Conservation (phyloP, 306 rosid genomes). For the Vigna unguiculata region DNA sequence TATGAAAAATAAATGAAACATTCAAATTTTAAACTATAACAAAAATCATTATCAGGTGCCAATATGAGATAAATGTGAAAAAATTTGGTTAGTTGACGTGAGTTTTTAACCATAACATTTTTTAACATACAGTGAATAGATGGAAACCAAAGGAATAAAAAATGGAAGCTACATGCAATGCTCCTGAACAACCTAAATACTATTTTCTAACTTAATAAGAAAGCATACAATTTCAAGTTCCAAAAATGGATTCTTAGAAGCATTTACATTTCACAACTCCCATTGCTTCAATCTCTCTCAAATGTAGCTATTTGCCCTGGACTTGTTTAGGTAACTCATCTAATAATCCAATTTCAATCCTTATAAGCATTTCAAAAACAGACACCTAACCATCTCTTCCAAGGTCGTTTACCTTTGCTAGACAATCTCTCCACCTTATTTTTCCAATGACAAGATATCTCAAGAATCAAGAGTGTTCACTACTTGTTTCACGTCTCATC, state of each 20-base stretch:
- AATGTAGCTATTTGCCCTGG: conserved; percentile 11
- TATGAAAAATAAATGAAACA: no score
- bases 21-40: no score
- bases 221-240: conserved; percentile 24
- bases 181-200: conserved; percentile 17
- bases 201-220: conserved; percentile 42
- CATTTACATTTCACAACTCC: conserved; percentile 46
- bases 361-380: no score
- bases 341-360: not conserved
- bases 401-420: conserved; percentile 62
- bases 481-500: conserved; percentile 62
- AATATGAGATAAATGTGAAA: no score
- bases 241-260: conserved; percentile 24
- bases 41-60: no score
- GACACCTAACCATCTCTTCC: no score
- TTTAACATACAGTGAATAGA: not conserved
- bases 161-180: conserved; percentile 20
- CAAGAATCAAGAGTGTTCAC: conserved; percentile 73
- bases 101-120: no score
- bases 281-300: conserved; percentile 62
- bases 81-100: no score
- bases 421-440: conserved; percentile 63
- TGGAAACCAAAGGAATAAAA: not conserved
- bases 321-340: not conserved
- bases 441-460: conserved; percentile 64